A percentile compares a stretch with the other conserved stretches of the same genome.
These are phyloP conservation scores for Samsoniella hepiali DNA, from an alignment of 2,329 filamentous ascomycete species.

Conservation along the genomic window DNA sequence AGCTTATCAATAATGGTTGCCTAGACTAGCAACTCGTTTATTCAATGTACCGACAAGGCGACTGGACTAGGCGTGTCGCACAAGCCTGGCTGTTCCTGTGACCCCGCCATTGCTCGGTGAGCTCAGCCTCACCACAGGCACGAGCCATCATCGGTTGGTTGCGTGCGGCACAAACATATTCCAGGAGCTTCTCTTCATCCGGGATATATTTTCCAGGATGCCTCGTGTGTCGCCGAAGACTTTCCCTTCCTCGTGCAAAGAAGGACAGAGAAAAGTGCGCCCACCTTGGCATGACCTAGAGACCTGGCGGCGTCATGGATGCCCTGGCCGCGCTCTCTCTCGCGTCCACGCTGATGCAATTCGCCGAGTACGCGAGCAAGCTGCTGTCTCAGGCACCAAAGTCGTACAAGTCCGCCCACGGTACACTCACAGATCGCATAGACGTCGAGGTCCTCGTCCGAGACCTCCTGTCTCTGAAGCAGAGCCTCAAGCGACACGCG, in stretches of 20 bases:
- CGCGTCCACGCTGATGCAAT: slow-evolving; percentile 1
- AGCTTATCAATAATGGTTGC: not conserved
- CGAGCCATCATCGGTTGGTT: not conserved
- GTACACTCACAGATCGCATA: not conserved
- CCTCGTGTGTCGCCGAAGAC: not conserved
- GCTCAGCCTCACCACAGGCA: slow-evolving; percentile 11
- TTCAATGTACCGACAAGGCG: not conserved
- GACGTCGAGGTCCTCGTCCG: not conserved
- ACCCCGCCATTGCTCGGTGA: slow-evolving; percentile 5
- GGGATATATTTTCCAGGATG: not conserved
- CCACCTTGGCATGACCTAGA: not conserved
- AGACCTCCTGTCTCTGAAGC: slow-evolving; percentile 8
- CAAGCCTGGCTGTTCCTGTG: not conserved
- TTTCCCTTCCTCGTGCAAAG: not conserved
- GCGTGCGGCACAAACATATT: not conserved
- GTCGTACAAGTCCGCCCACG: not conserved
- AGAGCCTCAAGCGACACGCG: not conserved
- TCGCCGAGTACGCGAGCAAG: slow-evolving; percentile 6
- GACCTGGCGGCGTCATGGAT: slow-evolving; percentile 1
- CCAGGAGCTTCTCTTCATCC: not conserved
- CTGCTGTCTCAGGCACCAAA: not conserved
- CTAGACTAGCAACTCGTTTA: not conserved
- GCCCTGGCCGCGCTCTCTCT: slow-evolving; percentile 10
- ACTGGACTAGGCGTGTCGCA: not conserved
- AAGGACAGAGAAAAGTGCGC: not conserved